Conservation (phyloP, 1,139 yeast species). For the Saccharomyces uvarum region DNA sequence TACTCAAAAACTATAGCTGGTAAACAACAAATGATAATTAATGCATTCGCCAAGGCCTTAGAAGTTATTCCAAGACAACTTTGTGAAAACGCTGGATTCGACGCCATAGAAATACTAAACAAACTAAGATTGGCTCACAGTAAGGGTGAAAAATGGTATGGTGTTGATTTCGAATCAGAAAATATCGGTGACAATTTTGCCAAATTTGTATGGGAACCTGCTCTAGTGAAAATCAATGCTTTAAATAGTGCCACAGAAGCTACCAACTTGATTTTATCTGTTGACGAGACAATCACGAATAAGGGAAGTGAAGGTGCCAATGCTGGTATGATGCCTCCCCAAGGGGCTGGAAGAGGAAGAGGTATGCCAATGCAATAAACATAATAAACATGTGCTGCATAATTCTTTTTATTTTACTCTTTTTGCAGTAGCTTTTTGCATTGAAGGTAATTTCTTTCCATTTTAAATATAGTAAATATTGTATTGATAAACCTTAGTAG, state of each 20-base stretch:
- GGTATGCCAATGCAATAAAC: constrained; percentile 42
- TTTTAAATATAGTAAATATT: constrained; percentile 43
- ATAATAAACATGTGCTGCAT: constrained; percentile 18
- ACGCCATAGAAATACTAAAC: constrained; percentile 86
- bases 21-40: constrained; percentile 84
- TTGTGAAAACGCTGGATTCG: constrained; percentile 97
- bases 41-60: constrained; percentile 88
- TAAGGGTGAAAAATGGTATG: constrained; percentile 84
- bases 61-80: constrained; percentile 95
- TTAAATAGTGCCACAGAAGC: constrained; percentile 96
- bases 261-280: constrained; percentile 80
- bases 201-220: constrained; percentile 95
- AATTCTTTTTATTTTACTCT: constrained; percentile 50
- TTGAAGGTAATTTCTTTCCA: constrained; percentile 65
- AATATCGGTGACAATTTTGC: constrained; percentile 76
- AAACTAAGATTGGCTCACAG: constrained; percentile 89
- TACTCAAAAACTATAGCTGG: constrained; percentile 85
- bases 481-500: not conserved
- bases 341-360: constrained; percentile 52
- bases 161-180: constrained; percentile 85
- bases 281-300: constrained; percentile 90
- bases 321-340: constrained; percentile 44
- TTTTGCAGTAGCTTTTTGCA: constrained; percentile 35
- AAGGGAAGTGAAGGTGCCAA: constrained; percentile 54
- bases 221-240: constrained; percentile 90